Base-by-base conservation (phyloP, 495 filamentous ascomycete species). In the Trichoderma virens region DNA sequence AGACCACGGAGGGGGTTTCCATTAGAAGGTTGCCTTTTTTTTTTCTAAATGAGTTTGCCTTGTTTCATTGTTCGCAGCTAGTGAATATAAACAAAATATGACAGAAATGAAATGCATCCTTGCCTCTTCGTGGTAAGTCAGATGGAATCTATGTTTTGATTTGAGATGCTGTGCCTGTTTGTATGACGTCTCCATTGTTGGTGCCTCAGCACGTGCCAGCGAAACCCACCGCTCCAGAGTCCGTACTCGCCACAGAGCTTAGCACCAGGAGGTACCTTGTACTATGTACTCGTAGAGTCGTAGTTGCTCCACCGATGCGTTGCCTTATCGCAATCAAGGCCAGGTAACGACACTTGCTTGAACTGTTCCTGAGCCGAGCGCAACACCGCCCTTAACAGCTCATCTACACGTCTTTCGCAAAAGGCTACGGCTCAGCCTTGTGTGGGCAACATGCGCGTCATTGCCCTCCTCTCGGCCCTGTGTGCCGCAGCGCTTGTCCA, bases 401-500 rank as follows among this genome's bases (percentile, higher is more conserved):
- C 51, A 56, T 38, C 60, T 31, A 38, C 67, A 6, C 28, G 67
- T 45, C 11, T 70, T 16, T 64, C 66, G 1, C 43, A 34, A 6
- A 13, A 31, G 23, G 32, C 20, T 38, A 39, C 61, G 23, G 38
- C 30, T 27, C 23, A 18, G 14, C 38, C n/a, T 35, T 25, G 27
- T 30, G 51, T 25, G 25, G 25, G 3, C 18, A 65, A 16, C 27
- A 76, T 73, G 72, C 73, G 68, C 54, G 56, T 65, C 63, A 47
- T 69, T 18, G 67, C 67, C 13, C 38, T 72, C 30, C 35, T 74
- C 30, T 69, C 70, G 3, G 68, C 74, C 61, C 67, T 79, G 34
- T 64, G 75, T 28, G 70, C 71, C 59, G 71, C 73, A 1, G 67
- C 68, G 14, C 60, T 72, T n/a, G 67, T 69, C 54, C 65, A 61